Conservation (phyloP, 805 yeast genomes). For the Pichia thaimueangensis region DNA sequence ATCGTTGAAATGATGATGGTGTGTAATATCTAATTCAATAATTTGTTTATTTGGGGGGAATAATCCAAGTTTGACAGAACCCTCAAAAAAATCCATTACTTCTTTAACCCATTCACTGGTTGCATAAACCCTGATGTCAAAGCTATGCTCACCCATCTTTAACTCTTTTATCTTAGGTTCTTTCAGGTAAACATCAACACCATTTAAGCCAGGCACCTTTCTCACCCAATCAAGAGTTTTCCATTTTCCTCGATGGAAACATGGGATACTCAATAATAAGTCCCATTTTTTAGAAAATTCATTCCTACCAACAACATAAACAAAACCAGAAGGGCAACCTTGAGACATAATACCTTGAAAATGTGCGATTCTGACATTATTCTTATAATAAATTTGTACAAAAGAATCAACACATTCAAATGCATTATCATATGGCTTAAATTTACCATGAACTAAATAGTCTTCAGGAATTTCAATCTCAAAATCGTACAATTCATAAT, state of each 20-base stretch:
- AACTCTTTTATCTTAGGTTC: slow-evolving; percentile 77
- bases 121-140: slow-evolving; percentile 6
- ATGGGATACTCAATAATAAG: slow-evolving; percentile 65
- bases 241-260: slow-evolving; percentile 62
- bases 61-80: slow-evolving; percentile 49
- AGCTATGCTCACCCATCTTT: slow-evolving; percentile 23
- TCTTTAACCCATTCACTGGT: slow-evolving; percentile 1
- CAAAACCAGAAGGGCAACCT: slow-evolving; percentile 57
- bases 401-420: slow-evolving; percentile 47
- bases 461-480: slow-evolving; percentile 66
- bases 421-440: slow-evolving; percentile 35
- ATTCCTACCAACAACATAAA: slow-evolving; percentile 30
- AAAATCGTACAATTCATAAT: slow-evolving; percentile 73
- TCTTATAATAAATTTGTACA: slow-evolving; percentile 73
- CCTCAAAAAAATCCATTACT: slow-evolving; percentile 23
- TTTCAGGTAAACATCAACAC: slow-evolving; percentile 63
- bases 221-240: slow-evolving; percentile 54
- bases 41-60: slow-evolving; percentile 84
- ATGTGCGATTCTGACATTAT: slow-evolving; percentile 58
- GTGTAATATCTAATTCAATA: slow-evolving; percentile 46
- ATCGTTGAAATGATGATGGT: slow-evolving; percentile 51
- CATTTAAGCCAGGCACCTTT: slow-evolving; percentile 29
- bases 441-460: slow-evolving; percentile 58
- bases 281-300: slow-evolving; percentile 43
- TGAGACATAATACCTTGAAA: slow-evolving; percentile 79